Evolutionary conservation across 1,284 basidiomycete species (phyloP), one percentile per base, ranked within the genome.

Genomic region (Puccinia sorghi): DNA sequence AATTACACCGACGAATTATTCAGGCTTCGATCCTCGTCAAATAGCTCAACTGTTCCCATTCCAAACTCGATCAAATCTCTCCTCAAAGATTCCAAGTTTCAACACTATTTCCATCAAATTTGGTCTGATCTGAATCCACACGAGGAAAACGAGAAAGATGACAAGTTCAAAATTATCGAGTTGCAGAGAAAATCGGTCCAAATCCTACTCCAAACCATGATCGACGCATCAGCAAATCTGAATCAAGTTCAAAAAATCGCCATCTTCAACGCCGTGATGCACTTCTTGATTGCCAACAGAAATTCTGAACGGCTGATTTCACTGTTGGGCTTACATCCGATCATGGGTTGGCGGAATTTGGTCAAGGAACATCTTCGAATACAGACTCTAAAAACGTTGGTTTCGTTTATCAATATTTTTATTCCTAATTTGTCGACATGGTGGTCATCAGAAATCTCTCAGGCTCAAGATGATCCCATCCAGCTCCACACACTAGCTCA

Each of bases 291-390:
- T 41, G 20, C 17, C 66, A 69, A 52, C 17, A 69, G 52, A 69
- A 69, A 72, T 57, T 37, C 70, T 15, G 39, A 72, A 57, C 48
- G 52, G 25, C 48, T 77, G 17, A 17, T 77, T 54, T 48, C 64
- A 56, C 56, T 39, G 27, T 54, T 77, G 1, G 74, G 74, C 56
- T 66, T 77, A 17, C 52, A 77, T 77, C 74, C 74, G 15, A 57
- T 77, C 25, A 69, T 46, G 56, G 74, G 74, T 9, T 77, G 74
- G 74, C 48, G 74, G 52, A 77, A 77, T n/a, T 37, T 56, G 15
- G 41, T 77, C 56, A 52, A 66, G 57, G 64, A 77, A 59, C 63
- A 41, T 15, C 52, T 69, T 59, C 63, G 74, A 11, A 57, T 77
- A 6, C 63, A 77, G 46, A 69, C 64, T 13, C 46, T 77, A 17